Conservation (phyloP, 2,329 filamentous ascomycete species). For the Botryotinia narcissicola region DNA sequence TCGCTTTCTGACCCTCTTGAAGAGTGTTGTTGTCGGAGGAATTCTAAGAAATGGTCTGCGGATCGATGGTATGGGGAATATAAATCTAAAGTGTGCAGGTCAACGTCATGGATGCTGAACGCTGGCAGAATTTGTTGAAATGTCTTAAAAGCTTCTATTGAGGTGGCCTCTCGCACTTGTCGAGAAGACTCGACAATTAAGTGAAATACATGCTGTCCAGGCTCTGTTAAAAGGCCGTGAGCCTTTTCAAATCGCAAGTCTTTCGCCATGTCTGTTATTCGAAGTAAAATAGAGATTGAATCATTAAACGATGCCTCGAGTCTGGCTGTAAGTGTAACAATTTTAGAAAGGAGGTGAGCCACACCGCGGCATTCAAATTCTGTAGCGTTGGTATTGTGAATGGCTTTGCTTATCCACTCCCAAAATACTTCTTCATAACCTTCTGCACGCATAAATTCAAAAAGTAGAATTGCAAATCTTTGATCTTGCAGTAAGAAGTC, state of each 20-base stretch:
- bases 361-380: background rate
- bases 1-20: background rate
- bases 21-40: background rate
- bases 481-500: constrained; percentile 30
- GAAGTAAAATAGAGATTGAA: background rate
- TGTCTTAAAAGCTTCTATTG: constrained; percentile 9
- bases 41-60: constrained; percentile 21
- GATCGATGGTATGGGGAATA: constrained; percentile 33
- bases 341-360: background rate
- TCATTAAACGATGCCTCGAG: constrained; percentile 1
- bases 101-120: constrained; percentile 16
- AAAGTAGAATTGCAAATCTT: constrained; percentile 28
- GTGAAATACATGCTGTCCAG: constrained; percentile 11
- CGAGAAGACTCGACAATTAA: background rate
- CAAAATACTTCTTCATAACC: constrained; percentile 33
- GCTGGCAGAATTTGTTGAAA: constrained; percentile 13
- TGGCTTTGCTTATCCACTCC: constrained; percentile 33
- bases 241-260: background rate
- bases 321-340: constrained; percentile 1
- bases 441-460: constrained; percentile 38
- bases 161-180: constrained; percentile 3
- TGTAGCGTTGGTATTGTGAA: constrained; percentile 19
- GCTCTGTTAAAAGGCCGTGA: background rate
- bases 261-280: background rate
- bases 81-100: constrained; percentile 5